Conservation (phyloP, 768 basidiomycete species). For the Xerocomus spinulosus region DNA sequence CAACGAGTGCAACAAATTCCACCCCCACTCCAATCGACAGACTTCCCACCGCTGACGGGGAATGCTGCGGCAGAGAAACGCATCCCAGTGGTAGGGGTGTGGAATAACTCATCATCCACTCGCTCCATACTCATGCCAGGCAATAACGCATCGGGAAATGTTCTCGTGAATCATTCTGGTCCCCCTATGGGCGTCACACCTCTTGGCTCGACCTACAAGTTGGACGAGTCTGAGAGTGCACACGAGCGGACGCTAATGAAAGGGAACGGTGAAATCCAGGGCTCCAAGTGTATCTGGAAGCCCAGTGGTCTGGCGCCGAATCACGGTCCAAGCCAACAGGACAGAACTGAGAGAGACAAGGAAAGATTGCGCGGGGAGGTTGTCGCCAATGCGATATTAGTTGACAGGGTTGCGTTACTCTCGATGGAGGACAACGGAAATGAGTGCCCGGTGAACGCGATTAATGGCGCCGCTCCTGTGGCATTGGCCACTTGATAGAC, state of each 20-base stretch:
- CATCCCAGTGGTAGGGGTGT: constrained; percentile 59
- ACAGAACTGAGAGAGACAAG: constrained; percentile 29
- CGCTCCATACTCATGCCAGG: constrained; percentile 49
- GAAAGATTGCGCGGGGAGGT: constrained; percentile 35
- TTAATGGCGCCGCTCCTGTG: constrained; percentile 14
- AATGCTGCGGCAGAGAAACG: constrained; percentile 47
- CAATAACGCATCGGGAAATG: constrained; percentile 32
- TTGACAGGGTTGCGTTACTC: constrained; percentile 35
- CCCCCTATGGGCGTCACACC: constrained; percentile 6
- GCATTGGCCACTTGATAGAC: constrained; percentile 27
- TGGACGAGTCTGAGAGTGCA: constrained; percentile 44
- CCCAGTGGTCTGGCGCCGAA: constrained; percentile 6
- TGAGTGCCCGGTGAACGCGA: constrained; percentile 7
- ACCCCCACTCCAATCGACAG: constrained; percentile 50
- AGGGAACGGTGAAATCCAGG: constrained; percentile 37
- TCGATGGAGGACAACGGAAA: constrained; percentile 31
- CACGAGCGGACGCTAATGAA: constrained; percentile 49
- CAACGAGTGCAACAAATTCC: constrained; percentile 34
- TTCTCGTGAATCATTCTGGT: constrained; percentile 37
- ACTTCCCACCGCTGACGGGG: constrained; percentile 65
- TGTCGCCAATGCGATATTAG: constrained; percentile 33
- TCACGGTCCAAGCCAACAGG: constrained; percentile 18
- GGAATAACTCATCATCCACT: constrained; percentile 55
- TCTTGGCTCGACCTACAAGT: constrained; percentile 17
- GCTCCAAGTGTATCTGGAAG: constrained; percentile 32